Evolutionary conservation across 192 early-diverging fungal genomes (phyloP).

Genomic region (Backusella tarrabulga): DNA sequence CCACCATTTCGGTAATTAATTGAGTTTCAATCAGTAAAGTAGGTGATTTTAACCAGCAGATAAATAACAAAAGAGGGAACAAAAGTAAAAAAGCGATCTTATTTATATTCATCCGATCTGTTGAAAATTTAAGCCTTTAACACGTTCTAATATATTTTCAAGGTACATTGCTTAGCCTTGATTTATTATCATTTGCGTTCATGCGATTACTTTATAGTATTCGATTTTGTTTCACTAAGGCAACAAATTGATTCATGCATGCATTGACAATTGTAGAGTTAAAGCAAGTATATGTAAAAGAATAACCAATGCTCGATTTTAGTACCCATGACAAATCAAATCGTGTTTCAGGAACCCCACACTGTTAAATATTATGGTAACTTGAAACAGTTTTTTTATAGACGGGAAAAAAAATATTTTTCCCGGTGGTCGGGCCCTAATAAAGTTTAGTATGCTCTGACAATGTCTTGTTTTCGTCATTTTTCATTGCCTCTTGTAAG

Average conservation of each 20-base stretch:
- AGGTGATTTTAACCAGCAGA: neutral
- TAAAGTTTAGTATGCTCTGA: neutral
- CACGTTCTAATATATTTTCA: neutral
- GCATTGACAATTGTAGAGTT: neutral
- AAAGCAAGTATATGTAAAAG: neutral
- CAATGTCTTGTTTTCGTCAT: neutral
- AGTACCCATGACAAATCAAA: neutral
- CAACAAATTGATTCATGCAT: neutral
- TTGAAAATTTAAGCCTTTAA: neutral
- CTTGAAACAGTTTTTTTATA: neutral
- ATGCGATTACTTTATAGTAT: neutral
- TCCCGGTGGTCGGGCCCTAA: neutral
- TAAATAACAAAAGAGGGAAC: neutral
- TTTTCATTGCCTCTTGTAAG: neutral
- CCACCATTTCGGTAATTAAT: neutral
- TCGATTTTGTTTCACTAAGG: neutral
- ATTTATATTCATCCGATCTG: neutral
- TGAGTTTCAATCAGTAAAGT: constrained; percentile 1
- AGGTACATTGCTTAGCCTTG: neutral
- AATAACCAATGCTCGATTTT: neutral
- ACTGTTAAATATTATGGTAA: neutral
- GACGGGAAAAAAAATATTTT: neutral
- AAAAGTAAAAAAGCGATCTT: neutral
- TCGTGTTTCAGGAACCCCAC: constrained; percentile 5
- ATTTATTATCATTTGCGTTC: neutral